phyloP scores from a whole-genome alignment of 192 early-diverging fungal species.

The Globomyces pollinis-pini region DNA sequence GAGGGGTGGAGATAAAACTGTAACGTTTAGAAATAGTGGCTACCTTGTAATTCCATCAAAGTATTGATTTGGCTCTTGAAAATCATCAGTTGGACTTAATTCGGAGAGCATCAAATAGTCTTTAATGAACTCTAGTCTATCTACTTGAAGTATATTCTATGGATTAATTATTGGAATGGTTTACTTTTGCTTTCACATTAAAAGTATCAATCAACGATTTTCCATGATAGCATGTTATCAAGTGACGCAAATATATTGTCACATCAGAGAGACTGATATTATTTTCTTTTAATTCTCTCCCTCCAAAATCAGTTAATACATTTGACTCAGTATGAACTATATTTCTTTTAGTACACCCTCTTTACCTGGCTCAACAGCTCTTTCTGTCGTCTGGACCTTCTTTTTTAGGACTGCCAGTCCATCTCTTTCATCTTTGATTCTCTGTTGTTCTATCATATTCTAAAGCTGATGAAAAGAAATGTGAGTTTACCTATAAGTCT shows the following conservation, averaged over 20 bases:
- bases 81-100: slow-evolving; percentile 25
- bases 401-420: slow-evolving; percentile 18
- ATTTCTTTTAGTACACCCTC: slow-evolving; percentile 8
- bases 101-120: slow-evolving; percentile 32
- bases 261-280: slow-evolving; percentile 14
- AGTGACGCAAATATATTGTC: slow-evolving; percentile 22
- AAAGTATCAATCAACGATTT: slow-evolving; percentile 28
- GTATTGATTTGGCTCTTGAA: slow-evolving; percentile 20
- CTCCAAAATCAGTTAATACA: slow-evolving; percentile 17
- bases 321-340: slow-evolving; percentile 7
- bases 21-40: too few species aligned
- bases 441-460: slow-evolving; percentile 9
- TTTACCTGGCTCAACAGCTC: slow-evolving; percentile 4
- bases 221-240: slow-evolving; percentile 16
- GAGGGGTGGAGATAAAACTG: slow-evolving; percentile 38
- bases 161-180: background rate
- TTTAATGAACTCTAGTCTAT: slow-evolving; percentile 31
- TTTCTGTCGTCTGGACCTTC: slow-evolving; percentile 5
- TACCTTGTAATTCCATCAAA: slow-evolving; percentile 39
- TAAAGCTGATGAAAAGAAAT: background rate
- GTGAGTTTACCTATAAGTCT: too few species aligned
- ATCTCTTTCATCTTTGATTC: slow-evolving; percentile 16
- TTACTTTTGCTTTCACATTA: slow-evolving; percentile 24
- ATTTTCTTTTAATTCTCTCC: slow-evolving; percentile 13
- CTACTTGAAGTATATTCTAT: slow-evolving; percentile 18